A percentile compares a stretch with the other conserved stretches of the same genome.
Conservation (phyloP, 2,329 filamentous ascomycete species). For the Teratosphaeria epicoccoides region DNA sequence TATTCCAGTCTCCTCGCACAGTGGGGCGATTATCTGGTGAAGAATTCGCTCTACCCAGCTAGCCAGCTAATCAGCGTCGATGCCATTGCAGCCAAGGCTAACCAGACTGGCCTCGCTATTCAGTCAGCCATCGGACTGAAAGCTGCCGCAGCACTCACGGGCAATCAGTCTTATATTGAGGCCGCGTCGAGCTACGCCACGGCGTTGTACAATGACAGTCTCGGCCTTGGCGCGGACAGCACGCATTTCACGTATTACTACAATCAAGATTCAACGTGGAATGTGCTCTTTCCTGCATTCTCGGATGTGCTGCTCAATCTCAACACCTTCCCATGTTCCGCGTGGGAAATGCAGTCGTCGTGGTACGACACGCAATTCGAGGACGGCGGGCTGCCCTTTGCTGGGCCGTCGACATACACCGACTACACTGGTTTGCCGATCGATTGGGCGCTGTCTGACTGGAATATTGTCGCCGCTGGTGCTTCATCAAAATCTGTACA, state of each 20-base stretch:
- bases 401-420: slow-evolving; percentile 10
- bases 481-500: slow-evolving; percentile 11
- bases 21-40: slow-evolving; percentile 44
- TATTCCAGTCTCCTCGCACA: slow-evolving; percentile 43
- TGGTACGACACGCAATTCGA: slow-evolving; percentile 15
- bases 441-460: slow-evolving; percentile 16
- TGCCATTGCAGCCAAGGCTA: slow-evolving; percentile 44
- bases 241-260: slow-evolving; percentile 39
- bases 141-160: slow-evolving; percentile 32
- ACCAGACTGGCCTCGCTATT: slow-evolving; percentile 29
- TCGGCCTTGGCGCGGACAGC: slow-evolving; percentile 19
- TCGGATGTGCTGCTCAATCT: slow-evolving; percentile 38
- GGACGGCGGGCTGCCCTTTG: slow-evolving; percentile 13
- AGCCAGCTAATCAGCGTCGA: slow-evolving; percentile 48
- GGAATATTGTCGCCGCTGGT: slow-evolving; percentile 18
- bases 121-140: slow-evolving; percentile 26
- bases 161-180: slow-evolving; percentile 34
- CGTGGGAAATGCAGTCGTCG: slow-evolving; percentile 14
- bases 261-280: slow-evolving; percentile 21
- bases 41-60: slow-evolving; percentile 42
- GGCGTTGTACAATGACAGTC: slow-evolving; percentile 13
- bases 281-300: slow-evolving; percentile 44
- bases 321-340: slow-evolving; percentile 26
- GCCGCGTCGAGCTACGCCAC: slow-evolving; percentile 11
- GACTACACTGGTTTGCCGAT: slow-evolving; percentile 10